Percentiles rank a stretch among this genome's conserved stretches.
These are phyloP conservation scores for Cenchrus americanus DNA, from an alignment of 176 grass and related monocot species.

Conservation along the genomic window DNA sequence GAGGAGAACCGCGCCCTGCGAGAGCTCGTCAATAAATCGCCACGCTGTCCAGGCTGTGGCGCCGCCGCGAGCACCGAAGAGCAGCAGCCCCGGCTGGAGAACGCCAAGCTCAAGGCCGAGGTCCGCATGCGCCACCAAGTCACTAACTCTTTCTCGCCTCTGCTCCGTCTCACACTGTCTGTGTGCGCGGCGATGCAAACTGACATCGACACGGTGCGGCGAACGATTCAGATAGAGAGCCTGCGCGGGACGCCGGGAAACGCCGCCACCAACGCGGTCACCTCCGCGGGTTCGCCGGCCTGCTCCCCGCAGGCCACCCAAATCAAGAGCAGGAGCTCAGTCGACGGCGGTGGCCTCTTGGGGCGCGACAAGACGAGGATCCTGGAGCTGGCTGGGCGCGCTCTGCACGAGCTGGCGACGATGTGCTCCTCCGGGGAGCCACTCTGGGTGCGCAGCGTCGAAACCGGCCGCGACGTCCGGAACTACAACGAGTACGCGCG, in stretches of 20 bases:
- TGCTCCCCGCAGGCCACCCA: conserved; percentile 22
- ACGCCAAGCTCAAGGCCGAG: conserved; percentile 73
- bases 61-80: conserved; percentile 41
- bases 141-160: not conserved
- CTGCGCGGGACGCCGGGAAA: conserved; percentile 40
- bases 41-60: conserved; percentile 59
- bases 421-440: conserved; percentile 66
- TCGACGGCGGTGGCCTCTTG: conserved; percentile 38
- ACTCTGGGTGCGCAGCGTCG: conserved; percentile 69
- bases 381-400: conserved; percentile 48
- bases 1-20: conserved; percentile 72
- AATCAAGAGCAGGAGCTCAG: conserved; percentile 25
- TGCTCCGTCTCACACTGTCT: no score
- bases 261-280: not conserved
- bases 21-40: conserved; percentile 52
- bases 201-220: not conserved
- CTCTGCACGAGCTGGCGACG: conserved; percentile 63
- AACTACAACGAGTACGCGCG: conserved; percentile 82
- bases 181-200: not conserved
- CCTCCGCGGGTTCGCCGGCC: conserved; percentile 38
- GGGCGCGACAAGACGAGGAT: conserved; percentile 55
- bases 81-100: conserved; percentile 66
- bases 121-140: conserved; percentile 17
- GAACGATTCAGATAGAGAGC: conserved; percentile 58
- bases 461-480: conserved; percentile 72